Conservation (phyloP, 768 basidiomycete genomes). For the Lenzites betulinus region DNA sequence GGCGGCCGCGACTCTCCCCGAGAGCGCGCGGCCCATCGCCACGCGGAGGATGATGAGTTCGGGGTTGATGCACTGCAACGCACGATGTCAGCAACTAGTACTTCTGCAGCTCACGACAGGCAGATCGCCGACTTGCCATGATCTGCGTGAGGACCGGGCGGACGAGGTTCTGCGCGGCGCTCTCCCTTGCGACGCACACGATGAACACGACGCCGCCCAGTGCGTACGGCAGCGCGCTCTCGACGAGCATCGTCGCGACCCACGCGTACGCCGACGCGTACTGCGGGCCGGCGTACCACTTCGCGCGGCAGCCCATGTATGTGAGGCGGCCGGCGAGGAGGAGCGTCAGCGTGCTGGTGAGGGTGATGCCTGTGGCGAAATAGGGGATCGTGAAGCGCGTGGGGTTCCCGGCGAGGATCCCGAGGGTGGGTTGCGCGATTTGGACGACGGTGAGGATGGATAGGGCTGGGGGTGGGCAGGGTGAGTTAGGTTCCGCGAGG, state of each 20-base stretch:
- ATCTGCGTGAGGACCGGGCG: constrained; percentile 27
- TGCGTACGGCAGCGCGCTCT: constrained; percentile 29
- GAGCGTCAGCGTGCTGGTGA: constrained; percentile 26
- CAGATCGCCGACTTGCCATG: constrained; percentile 20
- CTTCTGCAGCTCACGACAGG: not conserved
- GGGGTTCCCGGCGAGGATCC: constrained; percentile 14
- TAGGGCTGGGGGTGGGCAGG: constrained; percentile 3
- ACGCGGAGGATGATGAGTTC: constrained; percentile 30
- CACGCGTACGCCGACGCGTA: constrained; percentile 18
- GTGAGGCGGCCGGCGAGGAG: constrained; percentile 26
- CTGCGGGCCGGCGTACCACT: constrained; percentile 11
- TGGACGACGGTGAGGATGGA: constrained; percentile 22
- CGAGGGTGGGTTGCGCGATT: constrained; percentile 15
- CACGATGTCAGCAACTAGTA: not conserved
- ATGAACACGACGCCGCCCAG: constrained; percentile 27
- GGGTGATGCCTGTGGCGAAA: constrained; percentile 24
- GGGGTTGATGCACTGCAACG: constrained; percentile 25
- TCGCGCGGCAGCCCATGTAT: constrained; percentile 28
- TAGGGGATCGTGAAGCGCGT: constrained; percentile 26
- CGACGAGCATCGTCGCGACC: constrained; percentile 33
- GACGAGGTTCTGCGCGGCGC: constrained; percentile 22
- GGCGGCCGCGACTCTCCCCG: not conserved
- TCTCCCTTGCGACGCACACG: constrained; percentile 23
- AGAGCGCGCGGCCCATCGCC: constrained; percentile 21
- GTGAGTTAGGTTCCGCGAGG: not conserved